These are phyloP conservation scores for Lagenidium giganteum DNA, from an alignment of 352 stramenopile species.

Conservation along the genomic window DNA sequence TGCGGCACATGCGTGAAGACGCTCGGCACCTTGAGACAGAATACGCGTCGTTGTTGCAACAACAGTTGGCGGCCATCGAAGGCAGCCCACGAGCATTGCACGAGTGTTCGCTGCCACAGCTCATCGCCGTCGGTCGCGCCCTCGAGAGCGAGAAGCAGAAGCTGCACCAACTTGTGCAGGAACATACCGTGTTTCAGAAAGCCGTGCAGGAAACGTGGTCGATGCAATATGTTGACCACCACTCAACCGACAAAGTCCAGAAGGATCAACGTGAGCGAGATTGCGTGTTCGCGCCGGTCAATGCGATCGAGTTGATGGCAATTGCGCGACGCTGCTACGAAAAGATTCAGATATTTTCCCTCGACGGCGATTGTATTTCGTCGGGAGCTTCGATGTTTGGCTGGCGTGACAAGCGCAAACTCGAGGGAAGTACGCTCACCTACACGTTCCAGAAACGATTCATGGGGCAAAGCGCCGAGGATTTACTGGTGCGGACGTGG, in stretches of 20 bases:
- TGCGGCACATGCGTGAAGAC: constrained; percentile 7
- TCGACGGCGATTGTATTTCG: constrained; percentile 9
- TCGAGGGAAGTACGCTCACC: constrained; percentile 6
- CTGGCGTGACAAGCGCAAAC: constrained; percentile 17
- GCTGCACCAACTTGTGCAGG: constrained; percentile 10
- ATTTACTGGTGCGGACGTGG: constrained; percentile 13
- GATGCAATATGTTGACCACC: constrained; percentile 6
- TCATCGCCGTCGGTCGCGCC: too few species aligned
- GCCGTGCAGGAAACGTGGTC: constrained; percentile 8
- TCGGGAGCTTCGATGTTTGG: constrained; percentile 15
- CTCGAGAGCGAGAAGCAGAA: too few species aligned
- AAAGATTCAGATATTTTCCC: constrained; percentile 8
- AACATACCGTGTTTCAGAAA: constrained; percentile 2
- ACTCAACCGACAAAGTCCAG: too few species aligned
- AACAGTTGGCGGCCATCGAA: not conserved
- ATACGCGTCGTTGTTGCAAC: not conserved
- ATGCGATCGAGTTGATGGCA: constrained; percentile 4
- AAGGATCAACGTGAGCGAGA: too few species aligned
- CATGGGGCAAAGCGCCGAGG: not conserved
- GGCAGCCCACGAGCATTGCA: constrained; percentile 6
- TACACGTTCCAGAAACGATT: constrained; percentile 13
- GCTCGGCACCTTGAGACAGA: constrained; percentile 7
- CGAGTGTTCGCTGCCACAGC: too few species aligned
- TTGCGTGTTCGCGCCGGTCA: constrained; percentile 11
- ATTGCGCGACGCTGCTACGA: constrained; percentile 13